Base-by-base conservation (phyloP, 768 basidiomycete species). In the Butyriboletus loyo region DNA sequence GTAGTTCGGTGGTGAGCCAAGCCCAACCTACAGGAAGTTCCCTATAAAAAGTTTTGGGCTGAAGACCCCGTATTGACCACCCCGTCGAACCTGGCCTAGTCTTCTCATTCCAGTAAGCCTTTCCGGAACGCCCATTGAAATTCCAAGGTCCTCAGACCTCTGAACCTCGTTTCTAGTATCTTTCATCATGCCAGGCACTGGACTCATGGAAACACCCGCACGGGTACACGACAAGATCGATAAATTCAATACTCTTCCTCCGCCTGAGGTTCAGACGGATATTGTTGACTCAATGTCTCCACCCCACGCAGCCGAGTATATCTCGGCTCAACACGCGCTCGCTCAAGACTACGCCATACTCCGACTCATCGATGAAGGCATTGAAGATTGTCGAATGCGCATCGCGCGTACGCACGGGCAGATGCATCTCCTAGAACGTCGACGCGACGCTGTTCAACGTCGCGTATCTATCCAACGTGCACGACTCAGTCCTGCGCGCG, bases 401-500 rank as follows among this genome's bases (percentile, higher is more conserved):
- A 55, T 66, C 17, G 52, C 55, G 6, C 57, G 48, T 36, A 40
- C 53, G 15, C 46, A 53, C 5, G 52, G 57, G 21, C 51, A 59
- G 39, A 54, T 67, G 19, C 52, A 30, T 17, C 28, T 56, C 32
- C 55, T 71, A 15, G 60, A 58, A 49, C 46, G 25, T 30, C 54
- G 55, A 39, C 69, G 69, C 24, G 28, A 47, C 15, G 37, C 17
- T 15, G 34, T 67, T 21, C 45, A 56, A 25, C 52, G 40, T 17
- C 58, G 65, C 34, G 19, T 67, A 11, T 50, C 53, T 14, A 36
- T 60, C 34, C 58, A 66, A 19, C 66, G 53, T 15, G 69, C 67
- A 46, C 62, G 57, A 5, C 56, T 71, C 54, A 71, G 64, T 51
- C 62, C 60, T 31, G 31, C 68, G 27, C 70, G 66, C 5, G 43